Percentiles rank a stretch among this genome's conserved stretches.
Evolutionary conservation across 345 rosid genomes (phyloP).

Genomic region (Linum lewisii): DNA sequence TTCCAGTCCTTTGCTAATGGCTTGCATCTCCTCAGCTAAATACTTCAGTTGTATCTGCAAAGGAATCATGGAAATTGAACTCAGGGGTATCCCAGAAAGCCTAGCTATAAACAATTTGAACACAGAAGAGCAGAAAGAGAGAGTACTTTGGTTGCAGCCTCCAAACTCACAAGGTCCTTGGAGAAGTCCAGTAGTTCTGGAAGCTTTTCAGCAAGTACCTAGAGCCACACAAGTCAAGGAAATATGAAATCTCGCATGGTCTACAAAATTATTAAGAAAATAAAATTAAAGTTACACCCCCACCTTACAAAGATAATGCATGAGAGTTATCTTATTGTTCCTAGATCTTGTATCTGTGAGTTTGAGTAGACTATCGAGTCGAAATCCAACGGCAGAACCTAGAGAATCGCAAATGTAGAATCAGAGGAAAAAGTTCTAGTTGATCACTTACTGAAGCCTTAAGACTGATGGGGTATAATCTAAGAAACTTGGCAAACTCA

Average conservation of each 20-base stretch:
- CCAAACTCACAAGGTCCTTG: conserved; percentile 20
- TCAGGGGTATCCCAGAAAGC: neutral
- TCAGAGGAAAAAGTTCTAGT: neutral
- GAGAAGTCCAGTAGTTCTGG: conserved; percentile 24
- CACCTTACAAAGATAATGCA: conserved; percentile 95
- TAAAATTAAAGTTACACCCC: neutral
- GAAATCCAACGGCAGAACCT: conserved; percentile 90
- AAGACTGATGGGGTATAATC: too few species aligned
- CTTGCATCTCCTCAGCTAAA: conserved; percentile 33
- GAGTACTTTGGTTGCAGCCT: conserved; percentile 23
- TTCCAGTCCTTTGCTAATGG: conserved; percentile 25
- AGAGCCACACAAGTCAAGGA: neutral
- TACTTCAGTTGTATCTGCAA: conserved; percentile 24
- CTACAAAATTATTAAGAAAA: neutral
- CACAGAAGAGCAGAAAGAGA: neutral
- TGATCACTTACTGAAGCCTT: neutral
- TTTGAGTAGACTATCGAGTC: conserved; percentile 83
- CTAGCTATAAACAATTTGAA: neutral
- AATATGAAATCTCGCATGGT: neutral
- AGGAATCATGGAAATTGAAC: neutral
- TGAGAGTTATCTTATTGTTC: conserved; percentile 78
- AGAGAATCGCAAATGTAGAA: conserved; percentile 11
- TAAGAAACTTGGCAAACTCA: conserved; percentile 22
- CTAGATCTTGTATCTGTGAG: conserved; percentile 76
- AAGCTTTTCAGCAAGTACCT: conserved; percentile 24